phyloP scores from a whole-genome alignment of 768 basidiomycete genomes.

The Trametes gibbosa region DNA sequence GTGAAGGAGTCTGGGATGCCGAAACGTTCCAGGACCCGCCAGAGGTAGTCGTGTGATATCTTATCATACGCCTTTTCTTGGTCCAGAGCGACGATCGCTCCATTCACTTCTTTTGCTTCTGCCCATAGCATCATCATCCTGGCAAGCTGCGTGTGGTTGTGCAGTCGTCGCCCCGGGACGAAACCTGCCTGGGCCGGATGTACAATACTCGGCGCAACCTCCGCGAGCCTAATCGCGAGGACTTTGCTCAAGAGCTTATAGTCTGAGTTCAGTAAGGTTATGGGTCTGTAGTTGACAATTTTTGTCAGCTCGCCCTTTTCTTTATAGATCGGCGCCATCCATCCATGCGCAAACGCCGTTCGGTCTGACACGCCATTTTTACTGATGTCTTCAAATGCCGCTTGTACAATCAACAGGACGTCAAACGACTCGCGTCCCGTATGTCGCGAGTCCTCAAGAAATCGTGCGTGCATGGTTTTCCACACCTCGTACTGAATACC shows the following conservation, averaged over 20 bases:
- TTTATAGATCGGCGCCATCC: constrained; percentile 40
- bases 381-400: too few species aligned
- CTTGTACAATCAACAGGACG: too few species aligned
- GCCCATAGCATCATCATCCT: constrained; percentile 17
- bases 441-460: background rate
- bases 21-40: constrained; percentile 2
- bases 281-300: constrained; percentile 18
- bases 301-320: background rate
- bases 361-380: too few species aligned
- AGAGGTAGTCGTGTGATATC: constrained; percentile 18
- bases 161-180: constrained; percentile 31
- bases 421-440: too few species aligned
- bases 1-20: constrained; percentile 17
- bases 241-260: constrained; percentile 33
- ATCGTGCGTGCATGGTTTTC: background rate
- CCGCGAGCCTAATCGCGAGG: constrained; percentile 20
- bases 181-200: constrained; percentile 41
- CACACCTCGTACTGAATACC: background rate
- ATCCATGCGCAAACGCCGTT: constrained; percentile 30
- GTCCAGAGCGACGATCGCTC: constrained; percentile 1
- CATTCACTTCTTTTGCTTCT: constrained; percentile 10
- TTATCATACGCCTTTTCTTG: constrained; percentile 5
- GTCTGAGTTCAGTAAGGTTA: constrained; percentile 29
- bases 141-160: constrained; percentile 31
- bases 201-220: constrained; percentile 20